A percentile compares a stretch with the other conserved stretches of the same genome.
phyloP scores from a whole-genome alignment of 2,329 filamentous ascomycete species.

The Bipolaris oryzae region DNA sequence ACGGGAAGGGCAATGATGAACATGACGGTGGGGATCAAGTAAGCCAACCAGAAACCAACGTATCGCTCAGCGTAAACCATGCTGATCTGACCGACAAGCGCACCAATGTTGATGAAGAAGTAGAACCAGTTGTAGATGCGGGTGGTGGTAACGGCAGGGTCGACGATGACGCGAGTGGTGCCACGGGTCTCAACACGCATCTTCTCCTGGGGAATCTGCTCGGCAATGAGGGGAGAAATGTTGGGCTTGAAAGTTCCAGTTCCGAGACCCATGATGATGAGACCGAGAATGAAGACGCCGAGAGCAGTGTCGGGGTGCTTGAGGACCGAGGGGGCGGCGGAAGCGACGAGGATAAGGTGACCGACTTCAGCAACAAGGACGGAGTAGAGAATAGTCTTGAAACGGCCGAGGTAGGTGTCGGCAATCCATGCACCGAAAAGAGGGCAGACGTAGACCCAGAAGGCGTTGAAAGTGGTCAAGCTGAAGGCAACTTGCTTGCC shows the following conservation, averaged over 20 bases:
- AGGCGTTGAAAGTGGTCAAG: constrained; percentile 60
- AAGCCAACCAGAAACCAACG: constrained; percentile 76
- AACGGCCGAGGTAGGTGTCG: constrained; percentile 66
- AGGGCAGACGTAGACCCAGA: constrained; percentile 65
- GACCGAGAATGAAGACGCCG: constrained; percentile 61
- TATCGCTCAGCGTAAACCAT: constrained; percentile 51
- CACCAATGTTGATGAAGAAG: constrained; percentile 48
- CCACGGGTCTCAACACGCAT: constrained; percentile 52
- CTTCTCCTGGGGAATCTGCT: constrained; percentile 67
- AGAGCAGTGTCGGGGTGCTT: constrained; percentile 56
- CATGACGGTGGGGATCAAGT: constrained; percentile 68
- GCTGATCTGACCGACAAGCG: constrained; percentile 43
- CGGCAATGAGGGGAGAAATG: constrained; percentile 62
- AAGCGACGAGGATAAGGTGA: constrained; percentile 60
- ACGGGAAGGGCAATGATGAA: constrained; percentile 67
- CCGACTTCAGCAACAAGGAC: constrained; percentile 64
- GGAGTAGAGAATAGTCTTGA: constrained; percentile 64
- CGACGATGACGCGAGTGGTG: constrained; percentile 67
- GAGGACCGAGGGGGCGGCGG: constrained; percentile 60
- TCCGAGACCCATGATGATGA: constrained; percentile 69
- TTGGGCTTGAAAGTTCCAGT: constrained; percentile 75
- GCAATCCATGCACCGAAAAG: constrained; percentile 64
- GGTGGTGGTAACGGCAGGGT: constrained; percentile 69
- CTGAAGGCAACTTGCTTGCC: constrained; percentile 61
- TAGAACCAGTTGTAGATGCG: constrained; percentile 67